Percentiles rank a stretch among this genome's conserved stretches.
phyloP scores from a whole-genome alignment of 1,284 basidiomycete genomes.

The Anthracocystis setariae region DNA sequence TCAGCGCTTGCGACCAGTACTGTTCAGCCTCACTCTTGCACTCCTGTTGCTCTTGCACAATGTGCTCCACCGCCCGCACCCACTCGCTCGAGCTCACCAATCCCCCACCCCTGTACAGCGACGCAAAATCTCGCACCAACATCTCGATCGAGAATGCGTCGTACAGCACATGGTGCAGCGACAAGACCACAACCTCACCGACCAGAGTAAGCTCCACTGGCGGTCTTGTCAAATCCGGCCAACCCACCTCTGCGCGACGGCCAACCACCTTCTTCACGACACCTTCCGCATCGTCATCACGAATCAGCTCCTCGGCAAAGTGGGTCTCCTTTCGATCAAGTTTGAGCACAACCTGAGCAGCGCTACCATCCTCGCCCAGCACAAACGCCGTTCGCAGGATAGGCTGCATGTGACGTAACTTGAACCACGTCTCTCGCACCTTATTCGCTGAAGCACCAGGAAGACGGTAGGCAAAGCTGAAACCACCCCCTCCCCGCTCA shows the following conservation, averaged over 20 bases:
- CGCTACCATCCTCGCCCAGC: constrained; percentile 17
- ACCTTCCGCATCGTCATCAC: not conserved
- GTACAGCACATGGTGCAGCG: constrained; percentile 63
- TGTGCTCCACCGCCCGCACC: constrained; percentile 28
- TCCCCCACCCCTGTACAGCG: constrained; percentile 32
- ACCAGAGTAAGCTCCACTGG: constrained; percentile 38
- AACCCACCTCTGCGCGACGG: constrained; percentile 20
- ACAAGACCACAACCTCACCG: constrained; percentile 47
- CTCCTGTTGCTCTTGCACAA: constrained; percentile 13
- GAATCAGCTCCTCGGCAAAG: constrained; percentile 14
- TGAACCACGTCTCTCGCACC: constrained; percentile 44
- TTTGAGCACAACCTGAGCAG: constrained; percentile 41
- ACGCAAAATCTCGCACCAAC: constrained; percentile 49
- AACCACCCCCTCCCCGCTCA: constrained; percentile 33
- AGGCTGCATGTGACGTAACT: constrained; percentile 44
- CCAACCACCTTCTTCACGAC: constrained; percentile 13
- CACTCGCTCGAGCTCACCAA: constrained; percentile 20
- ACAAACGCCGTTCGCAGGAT: constrained; percentile 57
- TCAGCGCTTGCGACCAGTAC: constrained; percentile 32
- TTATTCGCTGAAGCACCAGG: constrained; percentile 6
- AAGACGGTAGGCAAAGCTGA: constrained; percentile 51
- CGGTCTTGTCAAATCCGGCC: constrained; percentile 22
- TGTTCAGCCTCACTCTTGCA: constrained; percentile 8
- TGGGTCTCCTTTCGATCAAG: not conserved
- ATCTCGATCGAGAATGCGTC: constrained; percentile 60